A percentile compares a stretch with the other conserved stretches of the same genome.
These are phyloP conservation scores for Whalleya microplaca DNA, from an alignment of 2,329 filamentous ascomycete species.

Conservation along the genomic window DNA sequence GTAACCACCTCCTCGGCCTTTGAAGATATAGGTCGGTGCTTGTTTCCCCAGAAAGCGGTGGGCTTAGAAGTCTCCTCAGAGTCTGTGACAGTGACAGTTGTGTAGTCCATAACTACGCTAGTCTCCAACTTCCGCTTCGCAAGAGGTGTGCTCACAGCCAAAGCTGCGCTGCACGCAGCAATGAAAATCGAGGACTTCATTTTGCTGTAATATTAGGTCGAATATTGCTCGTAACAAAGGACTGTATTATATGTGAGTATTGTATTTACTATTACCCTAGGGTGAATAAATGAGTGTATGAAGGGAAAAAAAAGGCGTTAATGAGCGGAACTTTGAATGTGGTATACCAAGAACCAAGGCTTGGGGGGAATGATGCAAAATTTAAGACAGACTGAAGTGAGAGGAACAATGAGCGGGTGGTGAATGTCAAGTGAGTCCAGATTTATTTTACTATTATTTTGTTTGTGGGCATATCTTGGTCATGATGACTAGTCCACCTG, in stretches of 20 bases:
- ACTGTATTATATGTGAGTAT: slow-evolving; percentile 15
- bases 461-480: not conserved
- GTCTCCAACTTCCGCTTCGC: slow-evolving; percentile 39
- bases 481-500: not conserved
- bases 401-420: not conserved
- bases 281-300: slow-evolving; percentile 2
- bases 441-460: slow-evolving; percentile 9
- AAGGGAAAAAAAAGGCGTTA: slow-evolving; percentile 12
- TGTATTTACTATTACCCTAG: not conserved
- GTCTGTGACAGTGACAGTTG: slow-evolving; percentile 43
- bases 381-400: not conserved
- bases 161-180: slow-evolving; percentile 38
- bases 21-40: slow-evolving; percentile 11
- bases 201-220: slow-evolving; percentile 27
- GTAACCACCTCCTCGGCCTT: slow-evolving; percentile 1
- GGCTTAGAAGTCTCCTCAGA: slow-evolving; percentile 18
- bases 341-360: not conserved
- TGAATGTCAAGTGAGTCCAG: not conserved
- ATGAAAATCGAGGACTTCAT: slow-evolving; percentile 46
- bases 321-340: slow-evolving; percentile 4
- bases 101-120: slow-evolving; percentile 37
- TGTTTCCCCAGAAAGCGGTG: slow-evolving; percentile 14
- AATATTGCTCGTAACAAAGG: slow-evolving; percentile 14
- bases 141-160: slow-evolving; percentile 40
- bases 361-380: slow-evolving; percentile 3